Evolutionary conservation across 108 stramenopile species (phyloP).

Genomic region (Stephanodiscus triporus): DNA sequence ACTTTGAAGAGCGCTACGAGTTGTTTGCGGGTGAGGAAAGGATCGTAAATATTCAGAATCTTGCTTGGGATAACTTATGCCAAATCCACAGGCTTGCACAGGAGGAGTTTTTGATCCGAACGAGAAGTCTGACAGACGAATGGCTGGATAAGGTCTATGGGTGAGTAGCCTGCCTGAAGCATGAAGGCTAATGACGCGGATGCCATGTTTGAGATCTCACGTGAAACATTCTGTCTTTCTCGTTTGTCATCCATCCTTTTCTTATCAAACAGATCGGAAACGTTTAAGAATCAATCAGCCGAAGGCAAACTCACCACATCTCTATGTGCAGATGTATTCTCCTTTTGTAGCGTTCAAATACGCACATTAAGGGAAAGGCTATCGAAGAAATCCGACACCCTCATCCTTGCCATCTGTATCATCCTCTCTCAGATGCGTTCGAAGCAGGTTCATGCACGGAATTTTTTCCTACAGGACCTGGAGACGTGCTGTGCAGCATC

Average conservation of each 20-base stretch:
- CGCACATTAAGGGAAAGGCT: constrained; percentile 85
- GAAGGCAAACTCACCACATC: constrained; percentile 82
- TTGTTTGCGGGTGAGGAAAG: constrained; percentile 66
- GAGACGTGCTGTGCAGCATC: constrained; percentile 87
- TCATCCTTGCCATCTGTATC: constrained; percentile 80
- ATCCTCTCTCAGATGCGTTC: constrained; percentile 78
- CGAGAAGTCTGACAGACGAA: constrained; percentile 83
- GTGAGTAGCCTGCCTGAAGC: too few relatives aligned
- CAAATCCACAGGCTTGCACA: constrained; percentile 84
- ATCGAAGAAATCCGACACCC: constrained; percentile 75
- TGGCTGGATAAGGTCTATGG: constrained; percentile 85
- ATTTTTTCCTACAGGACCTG: constrained; percentile 73
- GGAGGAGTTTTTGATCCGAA: constrained; percentile 81
- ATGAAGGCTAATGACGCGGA: constrained; percentile 2
- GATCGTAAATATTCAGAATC: constrained; percentile 73
- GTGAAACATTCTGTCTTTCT: background rate
- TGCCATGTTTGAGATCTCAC: constrained; percentile 5
- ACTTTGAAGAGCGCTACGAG: constrained; percentile 74
- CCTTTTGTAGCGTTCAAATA: constrained; percentile 80
- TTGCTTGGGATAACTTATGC: constrained; percentile 87
- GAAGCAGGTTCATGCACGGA: constrained; percentile 68
- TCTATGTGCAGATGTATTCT: constrained; percentile 82
- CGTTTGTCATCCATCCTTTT: constrained; percentile 6
- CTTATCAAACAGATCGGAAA: constrained; percentile 56
- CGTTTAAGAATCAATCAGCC: constrained; percentile 73